phyloP scores from a whole-genome alignment of 1,284 basidiomycete species.

The Malassezia brasiliensis region DNA sequence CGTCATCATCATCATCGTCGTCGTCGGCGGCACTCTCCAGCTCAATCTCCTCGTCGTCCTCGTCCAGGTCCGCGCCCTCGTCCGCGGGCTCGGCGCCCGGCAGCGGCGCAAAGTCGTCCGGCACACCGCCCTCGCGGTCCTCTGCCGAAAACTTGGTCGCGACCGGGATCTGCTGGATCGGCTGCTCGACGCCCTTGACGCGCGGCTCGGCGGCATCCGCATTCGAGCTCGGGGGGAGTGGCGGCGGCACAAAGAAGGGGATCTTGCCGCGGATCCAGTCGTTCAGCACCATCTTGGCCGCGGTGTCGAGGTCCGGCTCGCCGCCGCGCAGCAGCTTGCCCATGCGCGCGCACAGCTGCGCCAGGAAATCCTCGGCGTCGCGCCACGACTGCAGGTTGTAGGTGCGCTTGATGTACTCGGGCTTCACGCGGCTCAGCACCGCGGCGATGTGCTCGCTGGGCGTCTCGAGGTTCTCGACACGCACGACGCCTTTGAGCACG shows the following conservation, averaged over 20 bases:
- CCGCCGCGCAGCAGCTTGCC: slow-evolving; percentile 88
- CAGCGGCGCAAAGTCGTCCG: slow-evolving; percentile 34
- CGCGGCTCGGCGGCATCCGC: slow-evolving; percentile 36
- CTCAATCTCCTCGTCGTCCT: slow-evolving; percentile 24
- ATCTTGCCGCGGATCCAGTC: slow-evolving; percentile 97
- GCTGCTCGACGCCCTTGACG: slow-evolving; percentile 56
- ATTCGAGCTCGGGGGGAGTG: slow-evolving; percentile 53
- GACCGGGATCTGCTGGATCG: slow-evolving; percentile 55
- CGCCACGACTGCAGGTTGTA: slow-evolving; percentile 58
- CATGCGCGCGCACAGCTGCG: slow-evolving; percentile 76
- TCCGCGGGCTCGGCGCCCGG: slow-evolving; percentile 31
- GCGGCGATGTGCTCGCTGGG: slow-evolving; percentile 88
- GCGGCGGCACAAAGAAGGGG: slow-evolving; percentile 71
- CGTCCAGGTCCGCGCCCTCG: slow-evolving; percentile 23
- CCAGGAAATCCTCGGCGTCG: slow-evolving; percentile 63
- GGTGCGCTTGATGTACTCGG: slow-evolving; percentile 81
- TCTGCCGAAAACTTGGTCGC: slow-evolving; percentile 53
- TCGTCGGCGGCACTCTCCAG: slow-evolving; percentile 25
- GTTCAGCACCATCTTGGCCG: slow-evolving; percentile 87
- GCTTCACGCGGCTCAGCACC: slow-evolving; percentile 79
- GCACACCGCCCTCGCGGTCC: slow-evolving; percentile 39
- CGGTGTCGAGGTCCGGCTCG: slow-evolving; percentile 82
- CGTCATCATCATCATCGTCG: slow-evolving; percentile 26
- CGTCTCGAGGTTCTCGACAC: slow-evolving; percentile 85
- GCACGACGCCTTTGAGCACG: slow-evolving; percentile 91